These are phyloP conservation scores for Didymellaceae sp. DNA, from an alignment of 2,329 filamentous ascomycete species.

Conservation along the genomic window DNA sequence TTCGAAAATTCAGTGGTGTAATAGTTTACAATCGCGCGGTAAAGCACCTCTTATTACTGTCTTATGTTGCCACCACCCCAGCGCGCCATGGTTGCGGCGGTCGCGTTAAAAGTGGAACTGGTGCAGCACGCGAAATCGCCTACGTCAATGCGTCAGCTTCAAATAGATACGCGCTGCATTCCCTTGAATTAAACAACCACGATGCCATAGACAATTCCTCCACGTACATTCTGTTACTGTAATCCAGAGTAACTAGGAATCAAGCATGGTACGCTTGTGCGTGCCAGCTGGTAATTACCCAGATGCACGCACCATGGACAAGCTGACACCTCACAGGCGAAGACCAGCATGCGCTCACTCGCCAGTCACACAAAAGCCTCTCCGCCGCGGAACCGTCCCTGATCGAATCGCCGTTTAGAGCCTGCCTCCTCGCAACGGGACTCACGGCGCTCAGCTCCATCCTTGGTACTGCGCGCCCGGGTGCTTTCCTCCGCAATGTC, in stretches of 20 bases:
- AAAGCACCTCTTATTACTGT: no score
- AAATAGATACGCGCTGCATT: background rate
- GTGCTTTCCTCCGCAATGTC: conserved; percentile 22
- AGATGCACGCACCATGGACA: no score
- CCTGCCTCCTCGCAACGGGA: conserved; percentile 15
- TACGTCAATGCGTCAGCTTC: conserved; percentile 17
- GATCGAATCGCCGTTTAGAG: conserved; percentile 13
- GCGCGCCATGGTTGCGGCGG: conserved; percentile 7
- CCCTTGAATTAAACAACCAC: background rate
- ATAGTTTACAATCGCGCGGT: no score
- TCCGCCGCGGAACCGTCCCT: conserved; percentile 15
- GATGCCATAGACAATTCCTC: background rate
- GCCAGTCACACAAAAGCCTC: conserved; percentile 8
- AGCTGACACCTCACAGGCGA: conserved; percentile 27
- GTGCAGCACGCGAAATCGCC: conserved; percentile 4
- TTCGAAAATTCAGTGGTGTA: no score
- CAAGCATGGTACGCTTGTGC: conserved; percentile 32
- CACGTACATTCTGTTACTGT: no score
- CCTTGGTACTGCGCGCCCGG: conserved; percentile 24
- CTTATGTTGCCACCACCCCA: background rate
- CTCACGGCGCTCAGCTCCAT: conserved; percentile 22
- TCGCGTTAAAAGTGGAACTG: conserved; percentile 6
- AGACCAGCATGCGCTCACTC: conserved; percentile 25
- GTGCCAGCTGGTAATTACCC: conserved; percentile 34
- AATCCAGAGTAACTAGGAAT: background rate